These are phyloP conservation scores for Fusarium napiforme DNA, from an alignment of 2,329 filamentous ascomycete genomes.

Conservation along the genomic window DNA sequence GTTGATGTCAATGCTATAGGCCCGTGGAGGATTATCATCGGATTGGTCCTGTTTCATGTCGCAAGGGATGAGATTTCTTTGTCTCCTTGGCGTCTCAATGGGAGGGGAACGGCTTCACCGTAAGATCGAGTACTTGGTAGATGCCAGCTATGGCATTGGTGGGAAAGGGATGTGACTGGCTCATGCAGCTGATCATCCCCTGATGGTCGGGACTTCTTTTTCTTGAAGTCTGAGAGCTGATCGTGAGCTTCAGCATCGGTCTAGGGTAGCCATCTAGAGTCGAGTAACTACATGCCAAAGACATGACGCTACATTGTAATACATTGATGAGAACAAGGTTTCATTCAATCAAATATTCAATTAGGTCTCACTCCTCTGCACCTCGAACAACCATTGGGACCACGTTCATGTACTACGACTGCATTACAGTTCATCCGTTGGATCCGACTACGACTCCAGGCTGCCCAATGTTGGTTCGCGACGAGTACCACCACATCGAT, in stretches of 20 bases:
- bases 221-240: neutral
- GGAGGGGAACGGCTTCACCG: conserved; percentile 18
- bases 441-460: conserved; percentile 2
- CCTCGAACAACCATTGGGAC: conserved; percentile 9
- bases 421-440: conserved; percentile 18
- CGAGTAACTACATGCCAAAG: neutral
- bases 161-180: neutral
- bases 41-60: conserved; percentile 27
- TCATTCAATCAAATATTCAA: neutral
- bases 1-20: conserved; percentile 10
- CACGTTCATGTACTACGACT: conserved; percentile 21
- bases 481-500: conserved; percentile 9
- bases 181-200: neutral
- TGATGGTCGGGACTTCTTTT: neutral
- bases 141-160: neutral
- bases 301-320: neutral
- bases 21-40: conserved; percentile 21
- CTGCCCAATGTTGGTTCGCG: conserved; percentile 5
- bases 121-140: neutral
- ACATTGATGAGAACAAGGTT: neutral
- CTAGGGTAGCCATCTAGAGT: conserved; percentile 20
- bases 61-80: conserved; percentile 11
- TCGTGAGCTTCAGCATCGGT: neutral
- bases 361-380: neutral
- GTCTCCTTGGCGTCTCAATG: conserved; percentile 27